A percentile compares a stretch with the other conserved stretches of the same genome.
phyloP scores from a whole-genome alignment of 179 eudicot species.

The Silene vulgaris region DNA sequence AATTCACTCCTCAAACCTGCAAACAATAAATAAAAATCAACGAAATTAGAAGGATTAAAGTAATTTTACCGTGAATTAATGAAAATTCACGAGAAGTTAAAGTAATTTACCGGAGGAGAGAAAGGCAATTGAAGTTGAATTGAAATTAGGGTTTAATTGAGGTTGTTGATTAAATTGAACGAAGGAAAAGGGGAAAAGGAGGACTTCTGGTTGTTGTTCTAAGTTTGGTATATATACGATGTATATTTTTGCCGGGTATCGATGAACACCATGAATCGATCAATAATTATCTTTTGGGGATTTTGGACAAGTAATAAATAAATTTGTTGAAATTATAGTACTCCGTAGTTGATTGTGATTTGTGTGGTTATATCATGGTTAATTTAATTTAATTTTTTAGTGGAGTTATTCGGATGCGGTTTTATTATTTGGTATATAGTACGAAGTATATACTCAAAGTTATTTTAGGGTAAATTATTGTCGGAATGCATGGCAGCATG shows the following conservation, averaged over 20 bases:
- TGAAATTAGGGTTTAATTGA: too few species aligned
- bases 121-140: conserved; percentile 1
- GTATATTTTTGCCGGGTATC: conserved; percentile 12
- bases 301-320: too few species aligned
- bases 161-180: neutral
- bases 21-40: neutral
- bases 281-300: neutral
- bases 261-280: neutral
- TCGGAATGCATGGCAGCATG: too few species aligned
- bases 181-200: neutral
- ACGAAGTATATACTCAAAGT: too few species aligned
- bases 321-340: too few species aligned
- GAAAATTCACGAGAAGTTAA: neutral
- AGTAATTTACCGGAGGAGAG: conserved; percentile 23
- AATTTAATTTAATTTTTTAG: too few species aligned
- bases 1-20: conserved; percentile 11
- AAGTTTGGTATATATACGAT: neutral
- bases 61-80: neutral
- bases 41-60: neutral
- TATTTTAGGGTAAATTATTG: too few species aligned
- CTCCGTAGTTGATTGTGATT: too few species aligned
- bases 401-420: too few species aligned
- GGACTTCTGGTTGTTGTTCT: neutral
- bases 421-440: too few species aligned
- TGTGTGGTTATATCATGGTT: too few species aligned